Evolutionary conservation across 208 protist genomes (phyloP), one percentile per base, ranked within the genome.

Genomic region (Crithidia sp.): DNA sequence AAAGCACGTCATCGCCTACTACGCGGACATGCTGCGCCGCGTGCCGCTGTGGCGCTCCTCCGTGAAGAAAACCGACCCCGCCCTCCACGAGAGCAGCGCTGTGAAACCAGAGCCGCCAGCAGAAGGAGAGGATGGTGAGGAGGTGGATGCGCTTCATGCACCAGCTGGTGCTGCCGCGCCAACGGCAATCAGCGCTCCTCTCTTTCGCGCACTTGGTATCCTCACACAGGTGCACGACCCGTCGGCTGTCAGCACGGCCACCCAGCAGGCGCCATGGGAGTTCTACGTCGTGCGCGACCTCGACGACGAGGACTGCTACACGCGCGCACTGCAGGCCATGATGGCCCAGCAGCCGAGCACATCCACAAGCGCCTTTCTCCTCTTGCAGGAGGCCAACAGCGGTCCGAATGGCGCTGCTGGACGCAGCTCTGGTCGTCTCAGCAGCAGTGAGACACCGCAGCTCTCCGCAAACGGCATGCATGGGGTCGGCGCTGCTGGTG

Each of bases 231-330:
- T 84, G 57, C 82, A 78, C 14, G 81, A 89, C 40, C 74, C 85
- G 12, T 71, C 74, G 13, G 77, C 76, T 12, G 65, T 68, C 2
- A 76, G 85, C 28, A 74, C 62, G 2, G 70, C 76, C 0, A 71
- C 82, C 53, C 77, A 81, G 62, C 70, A 80, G 36, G 67, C 82
- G 58, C 92, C 92, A 71, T 96, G 92, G 92, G 92, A 96, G 71
- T 90, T 96, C 53, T 89, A 85, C 76, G 77, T 88, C 7, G 90
- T 96, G 14, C 66, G 64, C 10, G 80, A 95, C 82, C 7, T 88
- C 10, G 74, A 89, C 19, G 88, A 94, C 67, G 89, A 95, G 10
- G 79, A 71, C 6, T 55, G 74, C 58, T 96, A 89, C 74, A 10
- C 73, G 2, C 74, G 52, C 3, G 83, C 87, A 3, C 76, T 96